phyloP scores from a whole-genome alignment of 1,284 basidiomycete species.

The Papiliotrema laurentii region DNA sequence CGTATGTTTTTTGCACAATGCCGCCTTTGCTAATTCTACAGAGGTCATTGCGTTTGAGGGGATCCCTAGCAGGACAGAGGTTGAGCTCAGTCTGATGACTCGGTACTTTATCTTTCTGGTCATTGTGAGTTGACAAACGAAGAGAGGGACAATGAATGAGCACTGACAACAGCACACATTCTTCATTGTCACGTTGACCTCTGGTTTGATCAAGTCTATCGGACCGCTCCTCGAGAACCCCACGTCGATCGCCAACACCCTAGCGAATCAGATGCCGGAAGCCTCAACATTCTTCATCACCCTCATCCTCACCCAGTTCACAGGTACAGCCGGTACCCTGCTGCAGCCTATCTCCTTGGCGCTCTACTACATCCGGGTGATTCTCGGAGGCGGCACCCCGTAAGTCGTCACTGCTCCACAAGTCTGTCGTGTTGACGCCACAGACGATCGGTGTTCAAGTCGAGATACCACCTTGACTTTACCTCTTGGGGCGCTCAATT shows the following conservation, averaged over 20 bases:
- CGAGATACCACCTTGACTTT: slow-evolving; percentile 42
- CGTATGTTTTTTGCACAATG: slow-evolving; percentile 46
- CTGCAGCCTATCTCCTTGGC: slow-evolving; percentile 61
- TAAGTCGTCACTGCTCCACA: slow-evolving; percentile 9
- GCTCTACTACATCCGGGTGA: slow-evolving; percentile 62
- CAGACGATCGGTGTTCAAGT: slow-evolving; percentile 52
- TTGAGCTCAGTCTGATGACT: slow-evolving; percentile 69
- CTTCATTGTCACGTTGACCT: slow-evolving; percentile 65
- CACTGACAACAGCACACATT: slow-evolving; percentile 53
- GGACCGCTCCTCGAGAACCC: slow-evolving; percentile 53
- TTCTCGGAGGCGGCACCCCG: slow-evolving; percentile 51
- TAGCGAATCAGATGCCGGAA: slow-evolving; percentile 61
- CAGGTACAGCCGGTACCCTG: slow-evolving; percentile 49
- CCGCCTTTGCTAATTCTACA: slow-evolving; percentile 27
- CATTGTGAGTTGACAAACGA: slow-evolving; percentile 51
- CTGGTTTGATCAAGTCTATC: slow-evolving; percentile 56
- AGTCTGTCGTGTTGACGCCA: slow-evolving; percentile 5
- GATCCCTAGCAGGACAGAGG: slow-evolving; percentile 63
- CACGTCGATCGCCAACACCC: slow-evolving; percentile 52
- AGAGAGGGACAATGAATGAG: not conserved
- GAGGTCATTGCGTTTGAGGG: slow-evolving; percentile 66
- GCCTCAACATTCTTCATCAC: slow-evolving; percentile 78
- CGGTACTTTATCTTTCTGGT: slow-evolving; percentile 71
- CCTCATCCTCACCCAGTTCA: slow-evolving; percentile 56
- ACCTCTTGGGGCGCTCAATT: slow-evolving; percentile 76